Evolutionary conservation across 2,329 filamentous ascomycete genomes (phyloP), one percentile per base, ranked within the genome.

Genomic region (Bimuria novae-zelandiae): DNA sequence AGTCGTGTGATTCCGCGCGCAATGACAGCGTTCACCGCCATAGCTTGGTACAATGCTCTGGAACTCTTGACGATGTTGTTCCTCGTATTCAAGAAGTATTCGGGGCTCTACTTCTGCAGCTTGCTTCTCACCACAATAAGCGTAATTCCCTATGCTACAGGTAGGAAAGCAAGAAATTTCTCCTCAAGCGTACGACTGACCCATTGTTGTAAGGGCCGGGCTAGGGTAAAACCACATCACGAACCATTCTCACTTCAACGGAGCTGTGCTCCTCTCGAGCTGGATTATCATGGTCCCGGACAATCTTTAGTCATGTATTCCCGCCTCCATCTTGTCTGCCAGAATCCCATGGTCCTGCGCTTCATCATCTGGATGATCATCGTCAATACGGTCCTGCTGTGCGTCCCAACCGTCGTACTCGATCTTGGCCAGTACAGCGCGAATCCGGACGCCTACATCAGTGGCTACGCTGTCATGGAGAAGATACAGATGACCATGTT

Each of bases 261-360:
- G 39, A 29, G 33, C 33, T 19, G 11, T 48, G 3, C 23, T 39
- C 12, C 35, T 27, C 10, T 29, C 61, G 3, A 62, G 82, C 7
- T 81, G 83, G 79, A 79, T 79, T 63, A 62, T 71, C 2, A 85
- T 86, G 81, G 80, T 86, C 0, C 84, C 82, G 84, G 84, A 0
- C 82, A 85, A 62, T 78, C 79, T 0, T 54, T 86, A 12, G 84
- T 87, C 1, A 71, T 87, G 0, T 87, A 83, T 69, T 86, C 83
- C 1, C 77, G 84, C 2, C 74, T 87, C 0, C 82, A 86, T 62
- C 73, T 87, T 1, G 76, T 87, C 6, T 65, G 83, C 7, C 76
- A 54, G 44, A 48, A 60, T 35, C 14, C 27, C n/a, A 29, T 32
- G 6, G 77, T 84, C 2, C 72, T 84, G 0, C 71, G 62, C 33